phyloP scores from a whole-genome alignment of 139 green algal genomes.

The Coelastrella sp. region DNA sequence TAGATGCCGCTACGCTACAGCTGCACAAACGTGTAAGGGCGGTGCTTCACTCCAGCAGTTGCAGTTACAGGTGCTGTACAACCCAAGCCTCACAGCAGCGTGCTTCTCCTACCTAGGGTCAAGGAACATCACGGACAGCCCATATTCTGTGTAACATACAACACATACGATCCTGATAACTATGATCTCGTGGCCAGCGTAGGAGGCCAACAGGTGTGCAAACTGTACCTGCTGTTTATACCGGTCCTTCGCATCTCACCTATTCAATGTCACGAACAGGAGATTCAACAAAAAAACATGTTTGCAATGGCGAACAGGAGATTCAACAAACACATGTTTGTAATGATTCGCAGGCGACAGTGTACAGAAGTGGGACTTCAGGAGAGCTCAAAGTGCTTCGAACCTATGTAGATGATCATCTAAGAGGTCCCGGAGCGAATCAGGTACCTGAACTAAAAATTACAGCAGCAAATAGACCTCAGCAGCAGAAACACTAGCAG shows the following conservation, averaged over 20 bases:
- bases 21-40: constrained; percentile 1
- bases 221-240: background rate
- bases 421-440: constrained; percentile 41
- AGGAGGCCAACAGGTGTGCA: constrained; percentile 61
- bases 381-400: constrained; percentile 70
- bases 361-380: constrained; percentile 68
- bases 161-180: constrained; percentile 56
- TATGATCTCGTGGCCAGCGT: constrained; percentile 74
- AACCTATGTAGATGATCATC: constrained; percentile 70
- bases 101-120: constrained; percentile 50
- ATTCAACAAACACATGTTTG: background rate
- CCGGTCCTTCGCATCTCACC: too few relatives aligned
- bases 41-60: background rate
- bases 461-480: background rate
- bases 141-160: constrained; percentile 78
- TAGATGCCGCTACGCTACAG: background rate
- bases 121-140: constrained; percentile 64
- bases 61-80: background rate
- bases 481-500: background rate
- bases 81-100: too few relatives aligned
- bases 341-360: constrained; percentile 62
- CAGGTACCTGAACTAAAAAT: background rate
- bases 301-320: background rate
- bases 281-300: background rate
- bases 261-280: background rate